Percentiles rank a stretch among this genome's conserved stretches.
These are phyloP conservation scores for Byssochlamys sp. DNA, from an alignment of 2,329 filamentous ascomycete species.

Conservation along the genomic window DNA sequence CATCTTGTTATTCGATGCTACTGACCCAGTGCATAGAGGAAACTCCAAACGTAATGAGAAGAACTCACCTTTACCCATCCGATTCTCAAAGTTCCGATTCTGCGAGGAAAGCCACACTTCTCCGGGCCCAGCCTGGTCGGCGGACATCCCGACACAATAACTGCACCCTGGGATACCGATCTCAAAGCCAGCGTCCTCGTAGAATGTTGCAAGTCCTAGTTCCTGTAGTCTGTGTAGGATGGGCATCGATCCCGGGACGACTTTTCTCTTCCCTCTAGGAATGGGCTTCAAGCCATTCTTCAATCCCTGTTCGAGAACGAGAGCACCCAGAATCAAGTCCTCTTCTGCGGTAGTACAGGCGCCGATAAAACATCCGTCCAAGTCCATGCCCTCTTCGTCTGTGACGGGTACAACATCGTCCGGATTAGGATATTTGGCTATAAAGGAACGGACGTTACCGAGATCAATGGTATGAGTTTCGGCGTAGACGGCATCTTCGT, in stretches of 20 bases:
- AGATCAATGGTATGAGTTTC: conserved; percentile 31
- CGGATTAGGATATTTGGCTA: conserved; percentile 35
- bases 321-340: conserved; percentile 34
- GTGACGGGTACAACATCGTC: conserved; percentile 37
- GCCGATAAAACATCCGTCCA: conserved; percentile 40
- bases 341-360: conserved; percentile 41
- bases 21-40: not conserved
- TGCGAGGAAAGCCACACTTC: conserved; percentile 39
- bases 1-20: no score
- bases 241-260: conserved; percentile 33
- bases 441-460: conserved; percentile 25
- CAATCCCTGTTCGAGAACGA: conserved; percentile 34
- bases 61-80: conserved; percentile 33
- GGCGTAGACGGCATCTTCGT: conserved; percentile 31
- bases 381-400: conserved; percentile 18
- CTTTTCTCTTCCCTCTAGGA: conserved; percentile 27
- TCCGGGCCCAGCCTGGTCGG: conserved; percentile 32
- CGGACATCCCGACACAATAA: conserved; percentile 38
- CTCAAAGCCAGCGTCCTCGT: conserved; percentile 34
- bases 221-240: conserved; percentile 30
- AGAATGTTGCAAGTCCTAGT: conserved; percentile 28
- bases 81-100: conserved; percentile 40
- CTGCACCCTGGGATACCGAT: conserved; percentile 37
- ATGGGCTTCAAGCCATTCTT: conserved; percentile 21
- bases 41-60: not conserved